Evolutionary conservation across 441 rosid genomes (phyloP).

Genomic region (Bruguiera hainesii): DNA sequence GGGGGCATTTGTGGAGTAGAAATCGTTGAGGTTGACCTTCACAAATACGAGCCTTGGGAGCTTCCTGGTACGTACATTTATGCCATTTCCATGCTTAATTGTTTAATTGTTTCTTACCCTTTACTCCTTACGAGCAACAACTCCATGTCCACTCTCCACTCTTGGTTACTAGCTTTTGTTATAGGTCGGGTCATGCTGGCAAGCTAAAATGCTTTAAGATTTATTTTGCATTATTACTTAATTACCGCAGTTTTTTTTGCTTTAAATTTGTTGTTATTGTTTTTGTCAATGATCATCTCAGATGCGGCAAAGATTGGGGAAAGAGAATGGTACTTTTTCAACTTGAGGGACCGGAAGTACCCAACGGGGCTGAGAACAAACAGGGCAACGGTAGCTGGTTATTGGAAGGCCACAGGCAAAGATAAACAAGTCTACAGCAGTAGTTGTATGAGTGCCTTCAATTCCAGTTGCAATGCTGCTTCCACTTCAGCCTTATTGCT

Average conservation of each 20-base stretch:
- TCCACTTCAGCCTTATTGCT: constrained; percentile 44
- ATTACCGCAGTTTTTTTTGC: background rate
- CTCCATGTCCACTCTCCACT: too few species aligned
- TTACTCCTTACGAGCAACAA: too few species aligned
- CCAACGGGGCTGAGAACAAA: constrained; percentile 94
- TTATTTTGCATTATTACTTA: too few species aligned
- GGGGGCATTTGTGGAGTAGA: constrained; percentile 66
- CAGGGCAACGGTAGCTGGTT: constrained; percentile 92
- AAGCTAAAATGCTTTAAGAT: too few species aligned
- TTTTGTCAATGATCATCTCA: constrained; percentile 18
- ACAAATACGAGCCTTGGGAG: constrained; percentile 97
- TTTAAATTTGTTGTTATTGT: background rate
- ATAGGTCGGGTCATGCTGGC: too few species aligned
- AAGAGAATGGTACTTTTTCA: constrained; percentile 93
- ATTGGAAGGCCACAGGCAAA: constrained; percentile 99
- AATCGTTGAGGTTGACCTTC: constrained; percentile 87
- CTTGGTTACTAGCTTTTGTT: too few species aligned
- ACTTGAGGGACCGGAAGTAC: constrained; percentile 93
- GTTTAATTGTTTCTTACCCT: background rate
- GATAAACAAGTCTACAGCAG: constrained; percentile 69
- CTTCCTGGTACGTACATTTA: constrained; percentile 62
- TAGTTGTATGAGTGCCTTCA: too few species aligned
- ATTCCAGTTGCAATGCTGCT: constrained; percentile 10
- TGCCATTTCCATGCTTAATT: constrained; percentile 7
- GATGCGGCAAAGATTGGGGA: constrained; percentile 94